Conservation (phyloP, 106 monocot species). For the Allium cepa region DNA sequence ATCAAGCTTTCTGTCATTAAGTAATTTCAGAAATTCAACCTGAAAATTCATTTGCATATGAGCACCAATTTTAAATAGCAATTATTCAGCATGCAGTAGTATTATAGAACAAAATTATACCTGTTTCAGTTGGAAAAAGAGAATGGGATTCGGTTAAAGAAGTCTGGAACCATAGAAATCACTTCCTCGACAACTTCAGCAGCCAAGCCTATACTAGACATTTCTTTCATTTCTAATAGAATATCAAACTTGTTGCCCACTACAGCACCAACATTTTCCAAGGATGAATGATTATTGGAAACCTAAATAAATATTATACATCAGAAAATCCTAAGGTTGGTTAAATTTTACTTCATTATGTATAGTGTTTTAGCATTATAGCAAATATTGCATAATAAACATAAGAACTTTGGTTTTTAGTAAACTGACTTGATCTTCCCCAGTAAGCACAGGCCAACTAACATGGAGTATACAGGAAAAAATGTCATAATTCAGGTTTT, state of each 20-base stretch:
- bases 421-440: too few species aligned
- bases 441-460: too few species aligned
- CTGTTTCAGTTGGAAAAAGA: constrained; percentile 94
- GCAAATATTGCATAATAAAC: too few species aligned
- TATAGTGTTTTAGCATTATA: too few species aligned
- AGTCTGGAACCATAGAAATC: constrained; percentile 76
- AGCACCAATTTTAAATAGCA: neutral
- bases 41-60: constrained; percentile 11
- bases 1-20: constrained; percentile 48
- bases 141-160: constrained; percentile 61
- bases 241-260: constrained; percentile 57
- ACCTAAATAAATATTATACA: constrained; percentile 14
- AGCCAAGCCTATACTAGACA: constrained; percentile 72
- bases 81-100: neutral
- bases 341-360: too few species aligned
- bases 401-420: too few species aligned
- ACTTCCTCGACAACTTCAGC: constrained; percentile 91
- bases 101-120: constrained; percentile 13
- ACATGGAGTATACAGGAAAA: too few species aligned
- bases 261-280: constrained; percentile 19
- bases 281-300: constrained; percentile 24
- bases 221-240: constrained; percentile 71
- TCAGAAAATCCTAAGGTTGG: too few species aligned
- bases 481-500: too few species aligned
- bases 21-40: constrained; percentile 91